These are phyloP conservation scores for Thelonectria discophora DNA, from an alignment of 2,329 filamentous ascomycete species.

Conservation along the genomic window DNA sequence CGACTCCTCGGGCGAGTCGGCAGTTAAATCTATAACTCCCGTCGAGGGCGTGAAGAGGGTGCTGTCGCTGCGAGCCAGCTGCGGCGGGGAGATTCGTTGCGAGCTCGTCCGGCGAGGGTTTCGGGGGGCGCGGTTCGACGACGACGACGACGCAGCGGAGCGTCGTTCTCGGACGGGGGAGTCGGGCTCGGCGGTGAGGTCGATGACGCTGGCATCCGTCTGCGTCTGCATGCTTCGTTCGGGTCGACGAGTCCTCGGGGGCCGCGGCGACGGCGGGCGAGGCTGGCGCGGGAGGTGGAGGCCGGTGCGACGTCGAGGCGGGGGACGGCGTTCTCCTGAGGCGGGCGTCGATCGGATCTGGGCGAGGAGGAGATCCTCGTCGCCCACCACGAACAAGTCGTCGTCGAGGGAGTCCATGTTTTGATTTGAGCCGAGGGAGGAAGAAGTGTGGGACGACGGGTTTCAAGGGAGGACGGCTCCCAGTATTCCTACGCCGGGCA, in stretches of 20 bases:
- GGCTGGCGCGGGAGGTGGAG: background rate
- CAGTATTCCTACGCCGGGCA: slow-evolving; percentile 6
- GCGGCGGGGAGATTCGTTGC: slow-evolving; percentile 52
- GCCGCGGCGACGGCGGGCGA: too few relatives aligned
- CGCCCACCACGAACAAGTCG: slow-evolving; percentile 32
- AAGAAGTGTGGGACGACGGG: background rate
- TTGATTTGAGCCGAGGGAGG: slow-evolving; percentile 2
- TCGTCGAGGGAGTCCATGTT: slow-evolving; percentile 33
- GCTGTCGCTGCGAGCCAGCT: slow-evolving; percentile 56
- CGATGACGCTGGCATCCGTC: slow-evolving; percentile 51
- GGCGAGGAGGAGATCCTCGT: slow-evolving; percentile 9
- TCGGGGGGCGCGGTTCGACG: slow-evolving; percentile 27
- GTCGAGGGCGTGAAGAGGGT: slow-evolving; percentile 48
- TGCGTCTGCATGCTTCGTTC: slow-evolving; percentile 17
- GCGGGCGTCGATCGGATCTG: too few relatives aligned
- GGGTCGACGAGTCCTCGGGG: slow-evolving; percentile 13
- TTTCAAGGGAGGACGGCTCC: background rate
- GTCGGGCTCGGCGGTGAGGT: slow-evolving; percentile 61
- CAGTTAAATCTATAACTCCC: slow-evolving; percentile 62
- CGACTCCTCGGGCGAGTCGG: slow-evolving; percentile 53
- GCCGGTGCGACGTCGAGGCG: background rate
- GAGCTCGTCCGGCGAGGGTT: slow-evolving; percentile 56
- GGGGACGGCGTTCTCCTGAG: too few relatives aligned
- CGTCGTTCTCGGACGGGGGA: slow-evolving; percentile 52
- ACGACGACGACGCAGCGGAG: slow-evolving; percentile 26